Evolutionary conservation across 257 asterid species (phyloP).

Genomic region (Jacaranda copaia): DNA sequence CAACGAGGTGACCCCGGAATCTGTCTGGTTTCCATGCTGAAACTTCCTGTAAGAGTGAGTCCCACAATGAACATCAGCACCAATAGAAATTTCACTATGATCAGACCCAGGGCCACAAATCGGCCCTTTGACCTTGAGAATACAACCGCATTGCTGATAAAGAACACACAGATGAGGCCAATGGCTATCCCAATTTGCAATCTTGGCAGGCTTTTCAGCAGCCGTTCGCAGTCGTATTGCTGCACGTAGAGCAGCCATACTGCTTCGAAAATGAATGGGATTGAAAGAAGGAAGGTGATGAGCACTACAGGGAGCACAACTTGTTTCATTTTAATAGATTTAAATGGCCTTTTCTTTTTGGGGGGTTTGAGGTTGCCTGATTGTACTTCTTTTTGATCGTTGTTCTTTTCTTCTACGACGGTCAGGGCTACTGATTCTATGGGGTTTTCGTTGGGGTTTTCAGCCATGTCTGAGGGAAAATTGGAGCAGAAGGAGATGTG

Average conservation of each 20-base stretch:
- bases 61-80: constrained; percentile 45
- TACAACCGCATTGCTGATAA: constrained; percentile 39
- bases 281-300: constrained; percentile 43
- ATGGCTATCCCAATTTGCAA: constrained; percentile 42
- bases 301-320: constrained; percentile 34
- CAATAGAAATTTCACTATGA: constrained; percentile 37
- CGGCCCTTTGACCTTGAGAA: constrained; percentile 15
- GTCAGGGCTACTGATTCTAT: constrained; percentile 28
- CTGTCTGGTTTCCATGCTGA: constrained; percentile 31
- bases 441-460: constrained; percentile 1
- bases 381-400: neutral
- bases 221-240: constrained; percentile 45
- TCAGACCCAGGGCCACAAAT: constrained; percentile 33
- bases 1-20: constrained; percentile 49
- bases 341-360: neutral
- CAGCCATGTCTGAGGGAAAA: constrained; percentile 20
- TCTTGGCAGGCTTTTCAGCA: constrained; percentile 35
- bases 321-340: constrained; percentile 25
- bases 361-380: neutral
- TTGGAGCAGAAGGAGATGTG: neutral
- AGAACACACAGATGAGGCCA: constrained; percentile 38
- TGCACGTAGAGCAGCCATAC: constrained; percentile 43
- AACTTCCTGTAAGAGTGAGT: constrained; percentile 46
- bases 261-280: constrained; percentile 43
- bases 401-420: constrained; percentile 25